Base-by-base conservation (phyloP, 1,284 basidiomycete genomes). In the Ceratobasidium sp. region DNA sequence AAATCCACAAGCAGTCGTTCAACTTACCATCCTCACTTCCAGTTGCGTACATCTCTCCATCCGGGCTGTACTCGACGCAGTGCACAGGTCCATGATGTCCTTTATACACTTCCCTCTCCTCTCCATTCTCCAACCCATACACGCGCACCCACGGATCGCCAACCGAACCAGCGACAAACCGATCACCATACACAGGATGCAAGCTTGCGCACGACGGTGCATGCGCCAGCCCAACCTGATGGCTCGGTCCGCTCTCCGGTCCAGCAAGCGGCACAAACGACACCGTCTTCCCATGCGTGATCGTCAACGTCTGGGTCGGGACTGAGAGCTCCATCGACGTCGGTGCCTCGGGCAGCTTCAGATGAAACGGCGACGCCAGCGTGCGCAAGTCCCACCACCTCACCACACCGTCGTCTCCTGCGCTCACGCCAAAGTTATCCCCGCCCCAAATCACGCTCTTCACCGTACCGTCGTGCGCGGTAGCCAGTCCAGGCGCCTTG, bases 31-130 rank as follows among this genome's bases (percentile, higher is more conserved):
- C 82, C 91, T 96, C 97, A 79, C 93, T 96, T 65, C 97, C 98
- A 80, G 94, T 96, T 27, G 97, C 97, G 81, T 95, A 99, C 85
- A 98, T 89, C 86, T 99, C 97, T n/a, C 97, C 98, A 82, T 99
- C 97, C 0, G 97, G 98, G 81, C 93, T 94, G 84, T 93, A 99
- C 78, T 93, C 92, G 51, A 98, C 93, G 75, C 93, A 95, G 80
- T 98, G 95, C 14, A 98, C 97, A 15, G 97, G 97, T 17, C 97
- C 97, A 81, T 99, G 97, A 82, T 99, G 98, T 6, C 97, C 97
- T 83, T 99, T 99, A 79, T 97, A 88, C 73, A 98, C 89, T 76
- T 99, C 97, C 77, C 89, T 85, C 84, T 98, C 96, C 81, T 91
- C 89, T 1, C 95, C 97, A n/a, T 92, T 89, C 48, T 85, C 82